phyloP scores from a whole-genome alignment of 2,329 filamentous ascomycete species.

The Diplodia corticola region DNA sequence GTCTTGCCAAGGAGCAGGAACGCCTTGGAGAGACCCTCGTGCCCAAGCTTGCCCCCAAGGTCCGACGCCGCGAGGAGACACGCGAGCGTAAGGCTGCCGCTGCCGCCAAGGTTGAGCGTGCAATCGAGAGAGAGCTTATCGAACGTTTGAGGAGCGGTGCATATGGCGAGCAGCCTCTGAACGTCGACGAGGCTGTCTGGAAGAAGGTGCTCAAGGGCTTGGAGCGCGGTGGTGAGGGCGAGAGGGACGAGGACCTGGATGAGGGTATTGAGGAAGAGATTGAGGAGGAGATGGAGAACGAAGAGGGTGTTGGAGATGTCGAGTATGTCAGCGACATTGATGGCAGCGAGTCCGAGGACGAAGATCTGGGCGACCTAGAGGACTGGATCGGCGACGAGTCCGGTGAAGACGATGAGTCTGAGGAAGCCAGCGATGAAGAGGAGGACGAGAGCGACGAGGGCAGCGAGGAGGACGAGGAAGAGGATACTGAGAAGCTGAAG shows the following conservation, averaged over 20 bases:
- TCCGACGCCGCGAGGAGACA: constrained; percentile 56
- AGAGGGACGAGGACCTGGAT: constrained; percentile 83
- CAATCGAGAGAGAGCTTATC: constrained; percentile 92
- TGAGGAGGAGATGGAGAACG: constrained; percentile 65
- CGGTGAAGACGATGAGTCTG: constrained; percentile 58
- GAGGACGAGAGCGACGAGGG: constrained; percentile 51
- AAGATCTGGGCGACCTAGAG: constrained; percentile 71
- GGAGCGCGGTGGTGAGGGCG: constrained; percentile 81
- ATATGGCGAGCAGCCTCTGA: constrained; percentile 85
- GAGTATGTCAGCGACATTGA: constrained; percentile 94
- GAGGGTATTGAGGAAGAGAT: constrained; percentile 75
- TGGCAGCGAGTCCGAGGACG: constrained; percentile 71
- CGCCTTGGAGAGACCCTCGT: constrained; percentile 85
- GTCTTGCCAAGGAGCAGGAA: constrained; percentile 85
- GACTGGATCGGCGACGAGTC: constrained; percentile 85
- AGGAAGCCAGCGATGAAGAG: constrained; percentile 54
- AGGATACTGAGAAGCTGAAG: constrained; percentile 60
- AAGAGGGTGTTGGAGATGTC: constrained; percentile 71
- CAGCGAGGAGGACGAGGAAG: constrained; percentile 57
- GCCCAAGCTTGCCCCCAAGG: constrained; percentile 87
- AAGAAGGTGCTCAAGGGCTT: constrained; percentile 92
- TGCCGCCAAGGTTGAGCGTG: constrained; percentile 88
- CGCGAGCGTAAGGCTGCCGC: constrained; percentile 52
- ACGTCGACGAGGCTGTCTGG: constrained; percentile 94
- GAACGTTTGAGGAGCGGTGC: constrained; percentile 87